These are phyloP conservation scores for Artemisia annua DNA, from an alignment of 129 eudicot genomes.

Conservation along the genomic window DNA sequence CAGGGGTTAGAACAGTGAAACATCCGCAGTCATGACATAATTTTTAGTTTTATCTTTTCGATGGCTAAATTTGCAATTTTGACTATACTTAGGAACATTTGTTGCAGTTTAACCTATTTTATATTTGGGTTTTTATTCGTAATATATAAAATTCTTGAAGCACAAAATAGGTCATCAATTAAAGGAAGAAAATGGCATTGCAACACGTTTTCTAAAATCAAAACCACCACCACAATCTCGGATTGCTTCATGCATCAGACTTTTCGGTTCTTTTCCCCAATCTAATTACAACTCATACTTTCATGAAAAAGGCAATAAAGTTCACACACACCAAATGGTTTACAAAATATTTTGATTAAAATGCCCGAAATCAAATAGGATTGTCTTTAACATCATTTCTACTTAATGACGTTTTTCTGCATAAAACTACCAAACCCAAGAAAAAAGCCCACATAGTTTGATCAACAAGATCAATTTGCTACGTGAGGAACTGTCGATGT, in stretches of 20 bases:
- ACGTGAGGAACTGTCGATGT: neutral
- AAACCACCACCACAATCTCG: constrained; percentile 20
- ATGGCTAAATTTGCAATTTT: too few relatives aligned
- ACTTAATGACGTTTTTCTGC: constrained; percentile 6
- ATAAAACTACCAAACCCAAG: constrained; percentile 1
- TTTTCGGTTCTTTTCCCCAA: constrained; percentile 4
- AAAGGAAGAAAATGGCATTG: too few relatives aligned
- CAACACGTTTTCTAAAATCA: constrained; percentile 5
- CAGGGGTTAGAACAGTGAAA: too few relatives aligned
- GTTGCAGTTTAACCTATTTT: too few relatives aligned
- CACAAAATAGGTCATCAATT: neutral
- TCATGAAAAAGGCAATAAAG: constrained; percentile 13
- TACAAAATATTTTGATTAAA: neutral
- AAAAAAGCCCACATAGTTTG: neutral
- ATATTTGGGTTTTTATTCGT: too few relatives aligned
- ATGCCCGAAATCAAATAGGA: constrained; percentile 7
- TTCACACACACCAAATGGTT: neutral
- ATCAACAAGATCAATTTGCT: neutral
- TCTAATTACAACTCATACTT: neutral
- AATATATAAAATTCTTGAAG: neutral
- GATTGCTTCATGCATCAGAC: constrained; percentile 3
- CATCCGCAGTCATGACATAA: too few relatives aligned
- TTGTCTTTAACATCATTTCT: neutral
- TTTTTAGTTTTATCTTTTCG: too few relatives aligned
- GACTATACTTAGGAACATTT: too few relatives aligned